Base-by-base conservation (phyloP, 805 yeast genomes). In the Cyberlindnera xylosilytica region DNA sequence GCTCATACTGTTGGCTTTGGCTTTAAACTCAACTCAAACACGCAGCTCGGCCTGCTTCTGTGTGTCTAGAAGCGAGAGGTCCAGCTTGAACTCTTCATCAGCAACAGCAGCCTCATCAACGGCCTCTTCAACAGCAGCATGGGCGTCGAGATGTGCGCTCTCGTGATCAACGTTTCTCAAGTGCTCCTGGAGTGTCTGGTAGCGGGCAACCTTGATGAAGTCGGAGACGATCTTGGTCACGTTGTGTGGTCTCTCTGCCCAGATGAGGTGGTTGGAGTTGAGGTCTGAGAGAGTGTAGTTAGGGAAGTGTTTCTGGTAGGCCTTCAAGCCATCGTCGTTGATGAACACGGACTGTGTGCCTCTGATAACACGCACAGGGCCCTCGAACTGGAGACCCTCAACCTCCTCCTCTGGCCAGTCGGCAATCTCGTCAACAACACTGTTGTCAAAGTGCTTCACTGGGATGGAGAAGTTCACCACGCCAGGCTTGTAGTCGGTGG, bases 261-360 rank as follows among this genome's bases (percentile, higher is more conserved):
- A 65, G 7, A 72, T 48, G 65, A 73, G 67, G 42, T 62, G 66
- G 22, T 56, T 50, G 9, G 64, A 52, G 43, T 60, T 56, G 42
- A 63, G 41, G 12, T 50, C 50, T 3, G 49, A 36, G 17, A 61
- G 32, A 6, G 49, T 39, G 40, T 56, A 38, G 35, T 56, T 50
- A 32, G 67, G 67, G 50, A 58, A 63, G 35, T 51, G 54, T 13
- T 53, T 38, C 5, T 46, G 31, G 20, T 57, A 59, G 5, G 56
- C 57, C 9, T 35, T 39, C 9, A 55, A 39, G 34, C 65, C 60
- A 4, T 60, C 44, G 15, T 61, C 59, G 26, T 50, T 46, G 30
- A 73, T 63, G 45, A 73, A 73, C 4, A 60, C 57, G 9, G 76
- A 69, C 19, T 62, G 45, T 8, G 55, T 47, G 22, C 72, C 78